Evolutionary conservation across 169 alveolate genomes (phyloP), one percentile per base, ranked within the genome.

Genomic region (Cryptosporidium sp.): DNA sequence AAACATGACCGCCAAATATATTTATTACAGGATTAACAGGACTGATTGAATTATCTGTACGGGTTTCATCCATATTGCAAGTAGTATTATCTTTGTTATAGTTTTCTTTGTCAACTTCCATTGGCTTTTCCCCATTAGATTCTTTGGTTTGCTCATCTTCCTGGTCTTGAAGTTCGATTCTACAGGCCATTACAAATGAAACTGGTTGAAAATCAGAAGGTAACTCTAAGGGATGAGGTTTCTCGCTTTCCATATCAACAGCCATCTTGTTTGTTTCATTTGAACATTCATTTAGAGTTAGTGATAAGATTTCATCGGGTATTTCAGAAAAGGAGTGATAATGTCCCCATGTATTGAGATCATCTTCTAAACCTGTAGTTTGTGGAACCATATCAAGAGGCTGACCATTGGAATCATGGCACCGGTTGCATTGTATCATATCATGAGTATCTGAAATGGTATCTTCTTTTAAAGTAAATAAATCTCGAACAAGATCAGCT

Each of bases 401-500:
- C 14, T 62, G 61, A 10, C 75, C 75, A 29, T 80, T 10, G 2
- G 62, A 42, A 29, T 21, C 37, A 29, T 80, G 29, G 70, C 97
- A 94, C 16, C 96, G 85, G 51, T 61, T 91, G 70, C 97, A 94
- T 56, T 91, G 93, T 21, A 94, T 85, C 72, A 93, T 91, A 69
- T 94, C 97, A 69, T 94, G 97, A 6, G 97, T 94, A 67, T 94
- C 96, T 58, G 96, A 94, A 31, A 94, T 45, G 0, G 96, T 92
- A 14, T 75, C 61, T 60, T 91, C 93, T 86, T 92, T 94, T 69
- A 92, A 86, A 37, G 93, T 93, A 61, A 94, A 94, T 23, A 94
- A 85, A 85, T 94, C 94, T 35, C 94, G 86, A n/a, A 94, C 94
- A 37, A 91, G 84, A 84, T 94, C 97, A 23, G 94, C 96, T 10